Evolutionary conservation across 345 rosid species (phyloP).

Genomic region (Citrus australasica): DNA sequence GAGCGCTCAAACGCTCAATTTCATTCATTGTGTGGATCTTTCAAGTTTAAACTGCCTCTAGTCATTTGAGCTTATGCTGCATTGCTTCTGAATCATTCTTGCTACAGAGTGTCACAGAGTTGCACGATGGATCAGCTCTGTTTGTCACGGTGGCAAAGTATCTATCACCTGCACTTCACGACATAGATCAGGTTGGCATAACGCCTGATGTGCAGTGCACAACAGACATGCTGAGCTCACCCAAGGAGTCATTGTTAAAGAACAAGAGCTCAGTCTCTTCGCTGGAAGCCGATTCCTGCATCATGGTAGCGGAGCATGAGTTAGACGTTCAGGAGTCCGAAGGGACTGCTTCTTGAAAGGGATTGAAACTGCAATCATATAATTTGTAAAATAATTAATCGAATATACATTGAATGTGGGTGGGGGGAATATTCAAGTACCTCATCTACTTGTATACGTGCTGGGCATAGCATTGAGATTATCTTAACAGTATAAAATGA

Average conservation of each 20-base stretch:
- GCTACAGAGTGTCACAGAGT: slow-evolving; percentile 71
- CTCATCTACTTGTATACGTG: neutral
- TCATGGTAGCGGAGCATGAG: slow-evolving; percentile 88
- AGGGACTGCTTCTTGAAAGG: slow-evolving; percentile 65
- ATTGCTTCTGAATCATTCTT: slow-evolving; percentile 8
- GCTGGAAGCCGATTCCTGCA: slow-evolving; percentile 85
- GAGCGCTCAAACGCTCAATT: neutral
- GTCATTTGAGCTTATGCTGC: slow-evolving; percentile 14
- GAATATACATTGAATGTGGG: neutral
- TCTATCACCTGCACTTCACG: slow-evolving; percentile 80
- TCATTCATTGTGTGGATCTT: neutral
- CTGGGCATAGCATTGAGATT: neutral
- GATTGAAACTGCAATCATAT: neutral
- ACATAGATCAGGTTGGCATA: slow-evolving; percentile 85
- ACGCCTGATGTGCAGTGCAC: slow-evolving; percentile 85
- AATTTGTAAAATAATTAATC: neutral
- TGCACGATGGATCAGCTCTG: slow-evolving; percentile 88
- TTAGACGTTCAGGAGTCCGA: slow-evolving; percentile 55
- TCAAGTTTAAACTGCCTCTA: slow-evolving; percentile 6
- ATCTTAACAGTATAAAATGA: neutral
- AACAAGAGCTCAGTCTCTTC: slow-evolving; percentile 43
- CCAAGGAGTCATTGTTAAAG: slow-evolving; percentile 42
- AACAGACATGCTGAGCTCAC: slow-evolving; percentile 55
- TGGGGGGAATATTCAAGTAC: neutral
- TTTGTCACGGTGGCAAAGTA: slow-evolving; percentile 91